A percentile compares a stretch with the other conserved stretches of the same genome.
These are phyloP conservation scores for Phytomonas francai DNA, from an alignment of 208 protist species.

Conservation along the genomic window DNA sequence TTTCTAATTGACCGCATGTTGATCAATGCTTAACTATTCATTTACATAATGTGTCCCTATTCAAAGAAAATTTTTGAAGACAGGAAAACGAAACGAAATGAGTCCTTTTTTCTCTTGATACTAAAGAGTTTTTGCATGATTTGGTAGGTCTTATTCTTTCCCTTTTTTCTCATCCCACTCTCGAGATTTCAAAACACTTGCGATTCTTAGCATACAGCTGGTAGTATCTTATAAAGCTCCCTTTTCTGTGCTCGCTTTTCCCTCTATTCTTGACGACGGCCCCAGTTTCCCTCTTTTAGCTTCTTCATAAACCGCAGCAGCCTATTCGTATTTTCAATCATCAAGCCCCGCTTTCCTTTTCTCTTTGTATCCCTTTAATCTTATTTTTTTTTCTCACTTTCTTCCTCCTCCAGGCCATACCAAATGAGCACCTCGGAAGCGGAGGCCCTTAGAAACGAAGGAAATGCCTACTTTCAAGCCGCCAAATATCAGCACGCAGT, in stretches of 20 bases:
- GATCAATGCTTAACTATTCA: no score
- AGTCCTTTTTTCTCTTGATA: neutral
- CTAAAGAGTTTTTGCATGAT: neutral
- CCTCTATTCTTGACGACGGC: neutral
- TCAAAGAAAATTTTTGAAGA: no score
- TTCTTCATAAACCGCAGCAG: neutral
- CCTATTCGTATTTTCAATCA: slow-evolving; percentile 1
- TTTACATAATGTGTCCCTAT: no score
- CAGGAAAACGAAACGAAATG: neutral
- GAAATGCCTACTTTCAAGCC: slow-evolving; percentile 82
- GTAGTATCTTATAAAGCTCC: neutral
- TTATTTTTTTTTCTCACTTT: neutral
- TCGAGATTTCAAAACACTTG: slow-evolving; percentile 1
- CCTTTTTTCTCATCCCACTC: neutral
- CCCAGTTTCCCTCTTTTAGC: neutral
- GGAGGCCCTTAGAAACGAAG: slow-evolving; percentile 34
- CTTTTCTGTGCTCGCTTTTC: slow-evolving; percentile 9
- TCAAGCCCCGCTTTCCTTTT: neutral
- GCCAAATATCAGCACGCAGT: slow-evolving; percentile 89
- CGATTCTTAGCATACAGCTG: neutral
- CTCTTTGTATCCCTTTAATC: slow-evolving; percentile 7
- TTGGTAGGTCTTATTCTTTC: neutral
- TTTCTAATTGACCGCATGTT: no score
- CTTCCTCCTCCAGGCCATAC: neutral
- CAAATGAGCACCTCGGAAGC: neutral